Percentiles rank a stretch among this genome's conserved stretches.
These are phyloP conservation scores for Psilocybe tampanensis DNA, from an alignment of 768 basidiomycete genomes.

Conservation along the genomic window DNA sequence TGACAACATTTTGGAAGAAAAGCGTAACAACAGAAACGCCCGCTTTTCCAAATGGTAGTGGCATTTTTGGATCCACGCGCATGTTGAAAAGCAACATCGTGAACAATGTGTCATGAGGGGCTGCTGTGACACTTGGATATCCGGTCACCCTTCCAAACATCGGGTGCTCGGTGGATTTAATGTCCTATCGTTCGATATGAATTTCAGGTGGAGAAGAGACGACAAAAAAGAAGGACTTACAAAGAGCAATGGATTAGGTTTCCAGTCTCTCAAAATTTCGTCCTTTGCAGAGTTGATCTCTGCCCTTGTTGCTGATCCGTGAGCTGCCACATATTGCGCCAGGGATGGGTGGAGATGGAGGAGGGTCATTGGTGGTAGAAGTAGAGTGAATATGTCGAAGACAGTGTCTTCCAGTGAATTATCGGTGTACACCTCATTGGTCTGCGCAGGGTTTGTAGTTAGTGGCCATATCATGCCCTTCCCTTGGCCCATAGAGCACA, in stretches of 20 bases:
- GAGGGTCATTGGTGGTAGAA: conserved; percentile 7
- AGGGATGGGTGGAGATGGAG: conserved; percentile 5
- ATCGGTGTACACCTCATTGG: neutral
- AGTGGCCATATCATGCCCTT: neutral
- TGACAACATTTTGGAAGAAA: neutral
- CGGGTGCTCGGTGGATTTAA: neutral
- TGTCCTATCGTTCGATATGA: neutral
- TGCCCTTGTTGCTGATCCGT: neutral
- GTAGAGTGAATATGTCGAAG: neutral
- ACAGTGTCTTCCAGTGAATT: neutral
- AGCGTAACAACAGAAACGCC: neutral
- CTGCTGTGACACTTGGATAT: neutral
- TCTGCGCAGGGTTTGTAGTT: neutral
- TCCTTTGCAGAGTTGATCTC: neutral
- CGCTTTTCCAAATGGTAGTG: neutral
- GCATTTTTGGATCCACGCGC: neutral
- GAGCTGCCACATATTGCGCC: neutral
- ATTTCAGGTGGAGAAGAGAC: neutral
- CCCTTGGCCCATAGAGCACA: neutral
- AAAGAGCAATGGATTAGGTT: conserved; percentile 3
- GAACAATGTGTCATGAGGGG: neutral
- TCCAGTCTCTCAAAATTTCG: neutral
- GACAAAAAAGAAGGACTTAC: neutral
- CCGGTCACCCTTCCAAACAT: neutral
- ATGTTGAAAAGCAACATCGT: neutral